Base-by-base conservation (phyloP, 768 basidiomycete genomes). In the Lyophyllum atratum region DNA sequence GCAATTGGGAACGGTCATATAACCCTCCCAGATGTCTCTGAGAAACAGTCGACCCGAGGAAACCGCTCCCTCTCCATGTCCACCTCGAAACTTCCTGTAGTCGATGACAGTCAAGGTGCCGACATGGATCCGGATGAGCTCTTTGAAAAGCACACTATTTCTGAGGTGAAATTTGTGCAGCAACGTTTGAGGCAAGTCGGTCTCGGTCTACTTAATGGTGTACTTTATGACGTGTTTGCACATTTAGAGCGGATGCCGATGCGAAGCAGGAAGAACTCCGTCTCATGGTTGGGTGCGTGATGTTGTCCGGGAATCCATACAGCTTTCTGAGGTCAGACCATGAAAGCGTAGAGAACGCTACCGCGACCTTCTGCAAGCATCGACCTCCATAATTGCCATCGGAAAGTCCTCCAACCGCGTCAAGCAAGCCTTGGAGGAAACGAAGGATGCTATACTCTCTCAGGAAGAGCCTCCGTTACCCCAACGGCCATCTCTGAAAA, bases 231-330 rank as follows among this genome's bases (percentile, higher is more conserved):
- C 48, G 12, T n/a, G 40, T 25, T 10, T 26, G 7, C 4, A 49
- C 29, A 42, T 47, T 14, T 54, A 93, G 92, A 69, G 74, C 80
- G 15, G 92, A 93, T 74, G 92, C 92, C 0, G 90, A 93, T 67
- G 87, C 85, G 43, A 93, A 94, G 70, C 89, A 92, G 65, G 90
- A 93, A 68, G 92, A 94, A 66, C 80, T 94, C 43, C 82, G 92
- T 65, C 77, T 90, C 44, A 94, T 93, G 92, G 92, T 94, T 73
- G 92, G 92, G 92, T 94, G 76, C 83, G 92, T 87, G 46, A 61
- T 43, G 56, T 31, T 47, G 42, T 52, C 17, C 24, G 14, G 31
- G 29, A 28, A 29, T 33, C 39, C 10, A 22, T 55, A 34, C 53
- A 54, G 54, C 59, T 56, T 55, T 47, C 63, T 61, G 56, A 65